Conservation (phyloP, 495 filamentous ascomycete genomes). For the Rostrohypoxylon terebratum region DNA sequence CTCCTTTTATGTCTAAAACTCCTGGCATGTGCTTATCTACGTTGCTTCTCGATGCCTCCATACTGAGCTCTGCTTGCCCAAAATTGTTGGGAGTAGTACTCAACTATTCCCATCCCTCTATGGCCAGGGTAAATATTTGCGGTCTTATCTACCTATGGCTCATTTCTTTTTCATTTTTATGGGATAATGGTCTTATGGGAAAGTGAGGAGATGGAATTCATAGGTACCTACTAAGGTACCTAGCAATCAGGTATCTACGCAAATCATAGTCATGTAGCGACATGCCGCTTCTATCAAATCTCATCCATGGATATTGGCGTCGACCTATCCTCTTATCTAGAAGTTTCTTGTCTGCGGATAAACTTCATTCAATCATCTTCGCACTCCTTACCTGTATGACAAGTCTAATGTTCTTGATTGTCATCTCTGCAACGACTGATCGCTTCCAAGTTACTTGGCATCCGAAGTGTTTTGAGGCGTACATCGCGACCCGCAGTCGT, state of each 20-base stretch:
- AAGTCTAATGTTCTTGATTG: conserved; percentile 5
- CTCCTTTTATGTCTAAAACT: conserved; percentile 25
- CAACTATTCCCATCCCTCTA: conserved; percentile 20
- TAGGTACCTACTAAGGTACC: background rate
- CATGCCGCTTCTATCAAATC: conserved; percentile 13
- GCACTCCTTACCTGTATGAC: background rate
- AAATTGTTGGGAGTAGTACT: conserved; percentile 25
- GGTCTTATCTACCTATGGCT: conserved; percentile 31
- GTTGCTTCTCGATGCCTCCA: conserved; percentile 1
- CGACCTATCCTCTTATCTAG: conserved; percentile 18
- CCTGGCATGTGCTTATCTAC: conserved; percentile 41
- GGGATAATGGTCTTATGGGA: conserved; percentile 26
- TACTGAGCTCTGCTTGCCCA: conserved; percentile 5
- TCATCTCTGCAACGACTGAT: conserved; percentile 20
- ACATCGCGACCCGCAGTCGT: background rate
- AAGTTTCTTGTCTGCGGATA: conserved; percentile 32
- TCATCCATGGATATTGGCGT: background rate
- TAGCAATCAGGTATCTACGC: background rate
- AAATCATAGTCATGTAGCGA: conserved; percentile 6
- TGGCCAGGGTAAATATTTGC: background rate
- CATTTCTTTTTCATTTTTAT: no score
- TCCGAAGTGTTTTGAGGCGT: background rate
- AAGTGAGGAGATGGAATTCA: background rate
- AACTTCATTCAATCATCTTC: conserved; percentile 16
- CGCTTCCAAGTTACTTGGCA: conserved; percentile 19